Percentiles rank a stretch among this genome's conserved stretches.
These are phyloP conservation scores for Lobulomyces angularis DNA, from an alignment of 192 early-diverging fungal genomes.

Conservation along the genomic window DNA sequence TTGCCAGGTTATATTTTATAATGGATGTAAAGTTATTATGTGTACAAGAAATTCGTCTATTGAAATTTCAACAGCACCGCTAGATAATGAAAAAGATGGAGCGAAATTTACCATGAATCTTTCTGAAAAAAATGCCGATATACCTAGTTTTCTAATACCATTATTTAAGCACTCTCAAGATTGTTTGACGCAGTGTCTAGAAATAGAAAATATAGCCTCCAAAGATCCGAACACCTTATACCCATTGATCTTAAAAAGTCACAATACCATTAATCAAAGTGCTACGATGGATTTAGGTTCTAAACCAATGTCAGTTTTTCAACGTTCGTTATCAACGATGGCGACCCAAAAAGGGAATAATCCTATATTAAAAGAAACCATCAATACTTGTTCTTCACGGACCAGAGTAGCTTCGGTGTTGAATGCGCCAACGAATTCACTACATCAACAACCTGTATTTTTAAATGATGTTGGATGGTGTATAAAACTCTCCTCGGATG, in stretches of 20 bases:
- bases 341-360: constrained; percentile 3
- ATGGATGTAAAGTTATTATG: constrained; percentile 39
- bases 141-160: constrained; percentile 10
- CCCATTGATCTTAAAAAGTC: constrained; percentile 34
- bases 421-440: background rate
- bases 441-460: constrained; percentile 6
- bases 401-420: background rate
- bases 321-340: background rate
- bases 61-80: constrained; percentile 22
- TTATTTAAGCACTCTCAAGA: constrained; percentile 34
- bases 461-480: constrained; percentile 37
- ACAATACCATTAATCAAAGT: too few relatives aligned
- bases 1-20: constrained; percentile 54
- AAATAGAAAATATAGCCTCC: constrained; percentile 21
- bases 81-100: background rate
- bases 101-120: background rate
- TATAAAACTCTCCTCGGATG: constrained; percentile 9
- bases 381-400: background rate
- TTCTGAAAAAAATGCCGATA: constrained; percentile 3
- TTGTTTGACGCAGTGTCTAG: constrained; percentile 34
- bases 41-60: constrained; percentile 14
- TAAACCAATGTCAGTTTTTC: background rate
- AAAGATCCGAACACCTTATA: constrained; percentile 6
- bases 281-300: background rate
- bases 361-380: background rate